Conservation (phyloP, 2,329 filamentous ascomycete genomes). For the Hymenoscyphus infarciens region DNA sequence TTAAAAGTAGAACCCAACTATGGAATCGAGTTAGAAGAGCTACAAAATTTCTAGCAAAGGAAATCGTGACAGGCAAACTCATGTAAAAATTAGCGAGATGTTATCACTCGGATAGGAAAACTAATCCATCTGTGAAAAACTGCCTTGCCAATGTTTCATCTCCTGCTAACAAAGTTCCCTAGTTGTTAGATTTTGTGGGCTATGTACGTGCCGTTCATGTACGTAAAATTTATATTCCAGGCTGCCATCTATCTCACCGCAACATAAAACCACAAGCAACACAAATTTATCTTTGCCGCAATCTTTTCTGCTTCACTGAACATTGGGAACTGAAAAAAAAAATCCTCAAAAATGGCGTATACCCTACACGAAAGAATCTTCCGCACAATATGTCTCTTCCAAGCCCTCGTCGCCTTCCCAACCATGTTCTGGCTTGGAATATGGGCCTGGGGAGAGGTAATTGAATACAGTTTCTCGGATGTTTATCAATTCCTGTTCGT, state of each 20-base stretch:
- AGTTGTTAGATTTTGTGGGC: background rate
- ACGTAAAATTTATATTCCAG: background rate
- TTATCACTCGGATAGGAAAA: too few relatives aligned
- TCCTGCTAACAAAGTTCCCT: background rate
- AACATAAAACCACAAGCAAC: background rate
- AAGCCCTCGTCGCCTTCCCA: slow-evolving; percentile 22
- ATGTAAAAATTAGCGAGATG: too few relatives aligned
- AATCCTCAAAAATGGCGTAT: slow-evolving; percentile 13
- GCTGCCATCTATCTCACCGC: background rate
- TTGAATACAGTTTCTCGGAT: slow-evolving; percentile 3
- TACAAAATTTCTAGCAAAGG: too few relatives aligned
- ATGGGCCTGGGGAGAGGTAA: slow-evolving; percentile 7
- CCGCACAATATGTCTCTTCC: slow-evolving; percentile 21
- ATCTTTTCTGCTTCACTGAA: too few relatives aligned
- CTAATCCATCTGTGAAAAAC: too few relatives aligned
- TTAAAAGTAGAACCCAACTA: too few relatives aligned
- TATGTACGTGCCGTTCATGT: background rate
- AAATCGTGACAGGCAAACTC: too few relatives aligned
- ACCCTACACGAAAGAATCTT: slow-evolving; percentile 21
- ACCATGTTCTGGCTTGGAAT: slow-evolving; percentile 15
- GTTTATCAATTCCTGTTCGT: slow-evolving; percentile 20
- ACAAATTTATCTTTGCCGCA: too few relatives aligned
- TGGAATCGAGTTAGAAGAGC: too few relatives aligned
- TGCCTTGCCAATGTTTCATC: background rate
- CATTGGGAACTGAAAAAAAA: too few relatives aligned